Base-by-base conservation (phyloP, 805 yeast genomes). In the Starmera pachycereana region DNA sequence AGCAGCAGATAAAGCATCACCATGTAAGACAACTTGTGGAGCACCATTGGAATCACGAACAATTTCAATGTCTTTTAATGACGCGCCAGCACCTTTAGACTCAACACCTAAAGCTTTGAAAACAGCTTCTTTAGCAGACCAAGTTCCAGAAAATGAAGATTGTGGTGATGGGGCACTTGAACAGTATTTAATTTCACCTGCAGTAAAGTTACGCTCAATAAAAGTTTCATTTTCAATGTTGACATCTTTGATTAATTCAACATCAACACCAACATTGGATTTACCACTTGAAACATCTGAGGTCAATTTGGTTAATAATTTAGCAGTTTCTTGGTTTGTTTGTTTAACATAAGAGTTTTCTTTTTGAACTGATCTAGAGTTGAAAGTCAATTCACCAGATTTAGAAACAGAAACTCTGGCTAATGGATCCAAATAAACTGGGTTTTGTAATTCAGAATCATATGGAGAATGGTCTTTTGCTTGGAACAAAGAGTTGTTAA, bases 111-210 rank as follows among this genome's bases (percentile, higher is more conserved):
- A 71, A 14, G 96, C 85, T 70, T 92, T 92, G 80, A 92, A 92
- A 30, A 89, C 97, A 34, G 99, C 98, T 69, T 92, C 99, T 68
- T 92, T 92, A 35, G 98, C 98, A 28, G 96, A 86, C 99, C 99
- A 92, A 35, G 95, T 83, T 37, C 99, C 99, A 25, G 98, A 88
- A 64, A 74, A 92, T 4, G 97, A 86, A 12, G 97, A 86, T 56
- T 78, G 83, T 38, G 92, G 85, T 49, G 72, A 72, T 34, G 97
- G 71, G 29, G 96, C 78, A 29, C 68, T 57, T 44, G 62, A 50
- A 62, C 97, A 88, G 71, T 92, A 92, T 30, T 66, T 69, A 50
- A 81, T 79, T 69, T 92, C 99, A 13, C 63, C 68, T 8, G 59
- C 68, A 35, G 97, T 89, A 72, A 89, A 92, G 72, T 92, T 92